A percentile compares a stretch with the other conserved stretches of the same genome.
These are phyloP conservation scores for Alopecurus myosuroides DNA, from an alignment of 176 grass and related monocot species.

Conservation along the genomic window DNA sequence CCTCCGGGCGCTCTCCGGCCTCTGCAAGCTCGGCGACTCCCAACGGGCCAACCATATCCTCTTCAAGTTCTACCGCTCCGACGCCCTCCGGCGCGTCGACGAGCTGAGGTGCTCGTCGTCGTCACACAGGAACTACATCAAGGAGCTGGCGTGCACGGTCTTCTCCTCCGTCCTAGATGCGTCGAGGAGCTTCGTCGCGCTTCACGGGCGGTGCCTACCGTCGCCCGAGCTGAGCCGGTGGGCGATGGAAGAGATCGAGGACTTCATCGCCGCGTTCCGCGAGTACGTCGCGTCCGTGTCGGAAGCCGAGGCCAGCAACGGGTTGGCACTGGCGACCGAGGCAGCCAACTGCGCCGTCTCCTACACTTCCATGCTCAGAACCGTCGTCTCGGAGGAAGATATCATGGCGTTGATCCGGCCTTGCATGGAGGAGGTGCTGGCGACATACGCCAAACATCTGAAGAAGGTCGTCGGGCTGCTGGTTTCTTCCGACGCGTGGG, in stretches of 20 bases:
- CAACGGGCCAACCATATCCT: constrained; percentile 28
- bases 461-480: constrained; percentile 30
- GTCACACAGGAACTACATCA: constrained; percentile 15
- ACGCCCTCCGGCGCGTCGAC: neutral
- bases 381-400: constrained; percentile 4
- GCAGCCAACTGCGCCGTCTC: constrained; percentile 25
- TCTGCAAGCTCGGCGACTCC: constrained; percentile 42
- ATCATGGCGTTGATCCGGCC: constrained; percentile 18
- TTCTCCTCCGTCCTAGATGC: constrained; percentile 38
- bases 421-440: constrained; percentile 28
- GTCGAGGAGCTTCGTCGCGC: constrained; percentile 17
- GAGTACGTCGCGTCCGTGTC: constrained; percentile 26
- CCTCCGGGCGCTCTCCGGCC: constrained; percentile 26
- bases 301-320: neutral
- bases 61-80: constrained; percentile 2
- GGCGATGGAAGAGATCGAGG: constrained; percentile 47
- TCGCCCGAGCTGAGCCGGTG: constrained; percentile 19
- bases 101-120: constrained; percentile 3
- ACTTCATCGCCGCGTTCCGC: constrained; percentile 24
- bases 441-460: constrained; percentile 19
- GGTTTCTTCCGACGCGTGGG: constrained; percentile 27
- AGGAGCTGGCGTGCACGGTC: constrained; percentile 32
- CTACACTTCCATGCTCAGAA: constrained; percentile 17
- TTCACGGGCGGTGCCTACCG: constrained; percentile 14
- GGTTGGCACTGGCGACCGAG: constrained; percentile 27